phyloP scores from a whole-genome alignment of 768 basidiomycete species.

The Mrakia gelida region DNA sequence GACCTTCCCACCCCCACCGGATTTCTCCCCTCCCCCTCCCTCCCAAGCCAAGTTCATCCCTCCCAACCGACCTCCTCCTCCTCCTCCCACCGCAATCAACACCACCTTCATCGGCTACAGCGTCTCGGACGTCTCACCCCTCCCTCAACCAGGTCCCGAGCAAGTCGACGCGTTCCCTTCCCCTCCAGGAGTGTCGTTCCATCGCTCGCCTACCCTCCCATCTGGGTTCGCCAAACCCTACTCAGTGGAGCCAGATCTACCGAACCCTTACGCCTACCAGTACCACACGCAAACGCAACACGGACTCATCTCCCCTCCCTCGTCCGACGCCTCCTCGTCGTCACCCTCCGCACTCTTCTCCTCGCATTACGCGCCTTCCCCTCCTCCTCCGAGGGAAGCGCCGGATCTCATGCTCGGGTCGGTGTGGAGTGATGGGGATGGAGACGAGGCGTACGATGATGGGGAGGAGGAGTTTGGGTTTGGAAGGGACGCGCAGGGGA shows the following conservation, averaged over 20 bases:
- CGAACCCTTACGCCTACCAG: too few species aligned
- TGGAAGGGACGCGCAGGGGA: too few species aligned
- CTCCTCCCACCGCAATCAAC: neutral
- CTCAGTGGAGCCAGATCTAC: too few species aligned
- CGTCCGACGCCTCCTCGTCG: neutral
- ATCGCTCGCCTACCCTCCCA: too few species aligned
- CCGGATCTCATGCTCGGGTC: neutral
- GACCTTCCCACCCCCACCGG: constrained; percentile 7
- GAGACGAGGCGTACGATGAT: neutral
- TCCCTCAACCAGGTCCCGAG: too few species aligned
- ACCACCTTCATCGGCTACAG: neutral
- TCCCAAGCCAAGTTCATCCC: neutral
- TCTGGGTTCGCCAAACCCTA: too few species aligned
- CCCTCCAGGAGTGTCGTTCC: too few species aligned
- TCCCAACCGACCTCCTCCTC: neutral
- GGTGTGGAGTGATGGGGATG: neutral
- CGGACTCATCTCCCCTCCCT: neutral
- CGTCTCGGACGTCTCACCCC: too few species aligned
- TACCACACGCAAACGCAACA: neutral
- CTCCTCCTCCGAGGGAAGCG: neutral
- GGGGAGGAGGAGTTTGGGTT: neutral
- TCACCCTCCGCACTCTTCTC: neutral
- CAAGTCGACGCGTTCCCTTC: too few species aligned
- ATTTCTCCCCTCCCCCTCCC: neutral
- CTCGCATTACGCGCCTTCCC: neutral